These are phyloP conservation scores for Stemphylium lycopersici DNA, from an alignment of 2,329 filamentous ascomycete genomes.

Conservation along the genomic window DNA sequence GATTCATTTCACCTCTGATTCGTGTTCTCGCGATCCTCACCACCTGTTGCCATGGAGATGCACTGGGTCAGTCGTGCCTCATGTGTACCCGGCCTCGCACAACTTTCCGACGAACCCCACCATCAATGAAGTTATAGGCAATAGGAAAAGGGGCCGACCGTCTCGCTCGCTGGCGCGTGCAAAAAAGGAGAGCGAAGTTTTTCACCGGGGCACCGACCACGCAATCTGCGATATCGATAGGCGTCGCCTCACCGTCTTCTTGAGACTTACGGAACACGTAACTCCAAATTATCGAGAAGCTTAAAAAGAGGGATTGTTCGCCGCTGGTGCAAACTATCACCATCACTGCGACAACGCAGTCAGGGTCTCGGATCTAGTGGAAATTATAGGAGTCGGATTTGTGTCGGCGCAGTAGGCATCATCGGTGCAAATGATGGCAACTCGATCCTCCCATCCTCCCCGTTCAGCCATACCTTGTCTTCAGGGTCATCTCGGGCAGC, in stretches of 20 bases:
- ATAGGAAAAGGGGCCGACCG: slow-evolving; percentile 10
- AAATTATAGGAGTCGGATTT: too few species aligned
- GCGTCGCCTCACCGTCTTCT: slow-evolving; percentile 5
- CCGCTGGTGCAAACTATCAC: background rate
- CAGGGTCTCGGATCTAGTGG: background rate
- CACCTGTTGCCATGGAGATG: slow-evolving; percentile 14
- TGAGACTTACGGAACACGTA: background rate
- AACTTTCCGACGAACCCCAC: slow-evolving; percentile 10
- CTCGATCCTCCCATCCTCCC: too few species aligned
- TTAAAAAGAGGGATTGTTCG: background rate
- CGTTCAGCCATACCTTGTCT: too few species aligned
- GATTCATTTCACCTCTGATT: background rate
- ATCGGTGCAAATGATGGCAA: too few species aligned
- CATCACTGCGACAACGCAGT: background rate
- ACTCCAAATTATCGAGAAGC: background rate
- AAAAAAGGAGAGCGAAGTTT: slow-evolving; percentile 8
- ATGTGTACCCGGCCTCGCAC: slow-evolving; percentile 15
- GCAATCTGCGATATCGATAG: slow-evolving; percentile 14
- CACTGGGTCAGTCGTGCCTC: slow-evolving; percentile 16
- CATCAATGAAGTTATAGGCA: slow-evolving; percentile 1
- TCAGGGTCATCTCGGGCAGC: too few species aligned
- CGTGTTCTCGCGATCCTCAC: background rate
- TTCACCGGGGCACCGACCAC: slow-evolving; percentile 12
- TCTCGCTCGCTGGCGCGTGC: slow-evolving; percentile 4
- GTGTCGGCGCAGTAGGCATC: too few species aligned